Percentiles rank a stretch among this genome's conserved stretches.
These are phyloP conservation scores for Aspergillus leporis DNA, from an alignment of 495 filamentous ascomycete species.

Conservation along the genomic window DNA sequence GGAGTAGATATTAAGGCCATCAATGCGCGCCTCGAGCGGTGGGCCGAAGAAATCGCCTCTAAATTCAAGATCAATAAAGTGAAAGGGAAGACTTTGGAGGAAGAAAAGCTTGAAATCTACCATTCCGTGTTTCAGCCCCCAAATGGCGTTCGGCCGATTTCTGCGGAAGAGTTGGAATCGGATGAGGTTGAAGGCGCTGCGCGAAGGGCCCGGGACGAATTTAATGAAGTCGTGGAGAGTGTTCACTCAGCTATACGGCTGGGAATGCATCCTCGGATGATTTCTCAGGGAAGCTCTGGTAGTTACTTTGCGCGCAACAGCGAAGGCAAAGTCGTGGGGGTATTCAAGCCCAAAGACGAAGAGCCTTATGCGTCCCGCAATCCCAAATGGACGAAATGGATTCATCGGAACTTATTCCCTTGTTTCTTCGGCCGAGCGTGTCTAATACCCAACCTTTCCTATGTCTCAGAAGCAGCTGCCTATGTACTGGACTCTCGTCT, in stretches of 20 bases:
- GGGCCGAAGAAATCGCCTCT: conserved; percentile 97
- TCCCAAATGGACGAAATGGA: conserved; percentile 95
- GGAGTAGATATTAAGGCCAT: conserved; percentile 98
- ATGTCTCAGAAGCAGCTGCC: conserved; percentile 96
- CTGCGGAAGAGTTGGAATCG: conserved; percentile 69
- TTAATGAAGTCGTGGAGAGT: conserved; percentile 87
- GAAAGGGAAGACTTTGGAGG: conserved; percentile 73
- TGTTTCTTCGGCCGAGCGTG: conserved; percentile 96
- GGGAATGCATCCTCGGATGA: conserved; percentile 91
- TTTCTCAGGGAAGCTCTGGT: conserved; percentile 93
- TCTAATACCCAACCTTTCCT: conserved; percentile 97
- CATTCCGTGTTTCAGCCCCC: conserved; percentile 95
- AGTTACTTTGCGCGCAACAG: conserved; percentile 95
- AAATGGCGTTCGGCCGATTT: conserved; percentile 76
- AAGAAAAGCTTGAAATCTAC: conserved; percentile 91
- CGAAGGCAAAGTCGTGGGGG: conserved; percentile 90
- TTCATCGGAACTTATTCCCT: conserved; percentile 91
- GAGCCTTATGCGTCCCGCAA: conserved; percentile 93
- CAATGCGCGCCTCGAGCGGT: conserved; percentile 91
- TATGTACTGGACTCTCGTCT: conserved; percentile 92
- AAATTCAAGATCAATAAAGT: conserved; percentile 88
- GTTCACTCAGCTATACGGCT: conserved; percentile 87
- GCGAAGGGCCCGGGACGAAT: conserved; percentile 73
- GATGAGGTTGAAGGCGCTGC: conserved; percentile 52
- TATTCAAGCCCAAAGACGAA: conserved; percentile 99